phyloP scores from a whole-genome alignment of 2,329 filamentous ascomycete genomes.

The Exophiala oligosperma region DNA sequence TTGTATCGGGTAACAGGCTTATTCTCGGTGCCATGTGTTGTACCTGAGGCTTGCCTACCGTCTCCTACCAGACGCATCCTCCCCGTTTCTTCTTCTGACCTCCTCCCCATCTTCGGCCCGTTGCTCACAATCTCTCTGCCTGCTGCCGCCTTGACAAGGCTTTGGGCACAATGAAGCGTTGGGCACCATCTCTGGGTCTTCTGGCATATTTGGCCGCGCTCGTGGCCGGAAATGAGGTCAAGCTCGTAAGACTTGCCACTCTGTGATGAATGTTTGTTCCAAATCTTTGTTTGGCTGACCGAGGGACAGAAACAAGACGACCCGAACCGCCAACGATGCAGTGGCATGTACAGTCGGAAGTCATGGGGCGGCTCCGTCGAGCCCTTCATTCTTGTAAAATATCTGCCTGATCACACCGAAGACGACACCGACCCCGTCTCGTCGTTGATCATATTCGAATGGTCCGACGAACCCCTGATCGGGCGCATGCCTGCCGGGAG shows the following conservation, averaged over 20 bases:
- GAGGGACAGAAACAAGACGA: constrained; percentile 67
- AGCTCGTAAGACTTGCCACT: constrained; percentile 39
- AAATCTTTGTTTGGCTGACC: constrained; percentile 4
- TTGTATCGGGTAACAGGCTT: too few relatives aligned
- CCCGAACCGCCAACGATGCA: constrained; percentile 77
- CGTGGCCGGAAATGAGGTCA: constrained; percentile 46
- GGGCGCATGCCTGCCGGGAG: constrained; percentile 63
- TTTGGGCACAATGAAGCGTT: constrained; percentile 22
- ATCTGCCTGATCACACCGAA: constrained; percentile 57
- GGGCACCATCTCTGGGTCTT: constrained; percentile 26
- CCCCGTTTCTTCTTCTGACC: background rate
- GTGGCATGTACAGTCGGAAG: constrained; percentile 90
- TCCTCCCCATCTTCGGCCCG: background rate
- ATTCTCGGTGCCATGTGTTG: too few relatives aligned
- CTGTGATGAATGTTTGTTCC: too few relatives aligned
- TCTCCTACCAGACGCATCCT: background rate
- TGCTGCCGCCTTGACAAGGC: background rate
- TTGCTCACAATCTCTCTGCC: background rate
- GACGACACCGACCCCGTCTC: constrained; percentile 70
- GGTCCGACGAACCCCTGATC: constrained; percentile 78
- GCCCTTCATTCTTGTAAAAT: constrained; percentile 85
- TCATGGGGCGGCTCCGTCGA: constrained; percentile 86
- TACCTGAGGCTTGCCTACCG: too few relatives aligned
- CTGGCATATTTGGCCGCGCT: constrained; percentile 26
- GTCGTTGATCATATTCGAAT: constrained; percentile 90